Percentiles rank a stretch among this genome's conserved stretches.
Conservation (phyloP, 2,329 filamentous ascomycete species). For the Paramyrothecium roridum region DNA sequence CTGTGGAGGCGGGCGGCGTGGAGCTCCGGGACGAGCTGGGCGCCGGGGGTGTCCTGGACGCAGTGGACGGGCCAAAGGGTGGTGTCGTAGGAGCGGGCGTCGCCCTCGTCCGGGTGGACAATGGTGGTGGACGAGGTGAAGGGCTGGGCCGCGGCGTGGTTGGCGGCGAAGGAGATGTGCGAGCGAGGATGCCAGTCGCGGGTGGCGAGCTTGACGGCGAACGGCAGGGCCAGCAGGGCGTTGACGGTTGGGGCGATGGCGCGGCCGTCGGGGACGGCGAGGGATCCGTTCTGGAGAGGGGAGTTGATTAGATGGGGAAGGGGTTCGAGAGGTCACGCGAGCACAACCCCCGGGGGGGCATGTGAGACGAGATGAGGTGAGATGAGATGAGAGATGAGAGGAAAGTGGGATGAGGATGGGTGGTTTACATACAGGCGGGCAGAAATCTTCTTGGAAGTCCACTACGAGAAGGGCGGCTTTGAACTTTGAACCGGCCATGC, state of each 20-base stretch:
- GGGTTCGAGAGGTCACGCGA: neutral
- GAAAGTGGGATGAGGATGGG: neutral
- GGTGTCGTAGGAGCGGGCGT: conserved; percentile 60
- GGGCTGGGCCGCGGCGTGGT: conserved; percentile 65
- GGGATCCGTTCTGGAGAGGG: conserved; percentile 67
- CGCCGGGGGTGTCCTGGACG: conserved; percentile 70
- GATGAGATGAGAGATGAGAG: neutral
- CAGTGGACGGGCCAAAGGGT: conserved; percentile 91
- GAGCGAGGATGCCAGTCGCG: conserved; percentile 83
- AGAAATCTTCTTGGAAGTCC: conserved; percentile 94
- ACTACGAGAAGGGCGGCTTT: conserved; percentile 65
- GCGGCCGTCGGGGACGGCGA: conserved; percentile 75
- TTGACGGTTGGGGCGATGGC: conserved; percentile 71
- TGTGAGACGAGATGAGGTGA: conserved; percentile 1
- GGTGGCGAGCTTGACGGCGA: conserved; percentile 76
- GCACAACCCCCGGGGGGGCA: no score
- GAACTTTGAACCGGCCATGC: conserved; percentile 21
- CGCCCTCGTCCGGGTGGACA: conserved; percentile 58
- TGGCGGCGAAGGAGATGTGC: conserved; percentile 86
- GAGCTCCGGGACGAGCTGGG: conserved; percentile 71
- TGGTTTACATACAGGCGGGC: conserved; percentile 67
- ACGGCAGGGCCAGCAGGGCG: conserved; percentile 66
- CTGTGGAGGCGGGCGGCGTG: conserved; percentile 55
- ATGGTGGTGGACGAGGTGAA: conserved; percentile 66
- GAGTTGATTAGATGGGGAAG: conserved; percentile 5